A percentile compares a stretch with the other conserved stretches of the same genome.
These are phyloP conservation scores for Candida sithepensis DNA, from an alignment of 805 yeast species.

Conservation along the genomic window DNA sequence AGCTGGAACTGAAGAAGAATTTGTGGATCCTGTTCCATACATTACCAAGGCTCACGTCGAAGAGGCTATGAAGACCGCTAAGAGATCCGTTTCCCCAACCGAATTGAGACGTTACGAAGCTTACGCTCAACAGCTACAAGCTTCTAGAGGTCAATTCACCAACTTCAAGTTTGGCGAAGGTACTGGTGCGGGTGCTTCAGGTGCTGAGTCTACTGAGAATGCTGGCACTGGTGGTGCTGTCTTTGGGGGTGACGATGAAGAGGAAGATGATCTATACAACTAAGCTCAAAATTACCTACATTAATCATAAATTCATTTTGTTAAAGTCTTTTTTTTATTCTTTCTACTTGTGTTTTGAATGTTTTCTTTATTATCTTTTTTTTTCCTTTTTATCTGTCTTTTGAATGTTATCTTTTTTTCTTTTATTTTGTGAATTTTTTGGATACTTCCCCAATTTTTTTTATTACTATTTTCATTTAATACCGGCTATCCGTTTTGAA, in stretches of 20 bases:
- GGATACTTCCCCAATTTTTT: not conserved
- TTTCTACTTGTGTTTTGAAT: not conserved
- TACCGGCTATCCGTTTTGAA: not conserved
- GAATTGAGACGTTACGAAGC: constrained; percentile 99
- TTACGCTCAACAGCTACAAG: constrained; percentile 92
- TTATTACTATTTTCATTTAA: not conserved
- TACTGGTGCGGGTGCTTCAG: constrained; percentile 19
- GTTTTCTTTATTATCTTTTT: not conserved
- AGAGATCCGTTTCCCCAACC: constrained; percentile 94
- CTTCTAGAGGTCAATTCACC: constrained; percentile 92
- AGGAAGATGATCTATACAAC: constrained; percentile 43
- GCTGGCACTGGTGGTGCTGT: constrained; percentile 38
- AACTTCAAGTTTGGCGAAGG: constrained; percentile 72
- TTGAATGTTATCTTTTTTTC: not conserved
- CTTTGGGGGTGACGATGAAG: constrained; percentile 48
- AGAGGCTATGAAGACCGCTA: constrained; percentile 99
- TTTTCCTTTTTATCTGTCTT: not conserved
- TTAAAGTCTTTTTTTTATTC: not conserved
- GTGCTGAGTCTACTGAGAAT: constrained; percentile 29
- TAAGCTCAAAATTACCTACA: constrained; percentile 7
- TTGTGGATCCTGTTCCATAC: constrained; percentile 92
- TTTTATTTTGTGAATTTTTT: not conserved
- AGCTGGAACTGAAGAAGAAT: constrained; percentile 54
- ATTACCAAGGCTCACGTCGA: constrained; percentile 93
- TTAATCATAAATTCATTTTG: not conserved